phyloP scores from a whole-genome alignment of 2,329 filamentous ascomycete species.

The Xylariales sp. region DNA sequence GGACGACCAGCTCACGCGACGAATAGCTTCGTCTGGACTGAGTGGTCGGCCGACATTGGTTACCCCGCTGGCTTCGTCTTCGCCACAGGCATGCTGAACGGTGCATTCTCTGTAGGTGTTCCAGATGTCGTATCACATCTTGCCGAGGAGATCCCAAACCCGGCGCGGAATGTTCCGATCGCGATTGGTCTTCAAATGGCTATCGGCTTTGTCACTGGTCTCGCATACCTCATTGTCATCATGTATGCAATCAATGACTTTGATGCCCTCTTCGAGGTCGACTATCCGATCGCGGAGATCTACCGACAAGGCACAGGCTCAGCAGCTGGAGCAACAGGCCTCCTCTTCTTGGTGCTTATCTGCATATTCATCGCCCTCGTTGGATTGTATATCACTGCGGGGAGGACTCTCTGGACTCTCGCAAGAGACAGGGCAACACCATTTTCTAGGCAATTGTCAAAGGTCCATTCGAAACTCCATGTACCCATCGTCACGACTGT shows the following conservation, averaged over 20 bases:
- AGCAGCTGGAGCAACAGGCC: slow-evolving; percentile 35
- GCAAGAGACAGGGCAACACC: slow-evolving; percentile 35
- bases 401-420: slow-evolving; percentile 36
- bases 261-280: slow-evolving; percentile 35
- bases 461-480: slow-evolving; percentile 24
- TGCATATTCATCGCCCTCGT: slow-evolving; percentile 35
- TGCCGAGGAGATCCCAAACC: slow-evolving; percentile 57
- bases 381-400: slow-evolving; percentile 16
- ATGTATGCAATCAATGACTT: slow-evolving; percentile 49
- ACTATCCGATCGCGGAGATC: slow-evolving; percentile 40
- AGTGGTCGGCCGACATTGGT: slow-evolving; percentile 35
- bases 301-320: slow-evolving; percentile 38
- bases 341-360: slow-evolving; percentile 29
- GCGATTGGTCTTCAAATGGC: slow-evolving; percentile 38
- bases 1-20: slow-evolving; percentile 24
- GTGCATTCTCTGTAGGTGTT: slow-evolving; percentile 62
- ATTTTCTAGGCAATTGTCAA: slow-evolving; percentile 16
- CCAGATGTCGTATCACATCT: slow-evolving; percentile 62
- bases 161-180: slow-evolving; percentile 33
- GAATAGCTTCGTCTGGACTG: slow-evolving; percentile 34
- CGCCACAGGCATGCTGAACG: slow-evolving; percentile 41
- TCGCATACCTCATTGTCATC: slow-evolving; percentile 44
- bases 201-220: slow-evolving; percentile 45
- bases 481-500: slow-evolving; percentile 43
- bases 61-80: slow-evolving; percentile 41